Evolutionary conservation across 257 asterid genomes (phyloP), one percentile per base, ranked within the genome.

Genomic region (Capsicum pubescens): DNA sequence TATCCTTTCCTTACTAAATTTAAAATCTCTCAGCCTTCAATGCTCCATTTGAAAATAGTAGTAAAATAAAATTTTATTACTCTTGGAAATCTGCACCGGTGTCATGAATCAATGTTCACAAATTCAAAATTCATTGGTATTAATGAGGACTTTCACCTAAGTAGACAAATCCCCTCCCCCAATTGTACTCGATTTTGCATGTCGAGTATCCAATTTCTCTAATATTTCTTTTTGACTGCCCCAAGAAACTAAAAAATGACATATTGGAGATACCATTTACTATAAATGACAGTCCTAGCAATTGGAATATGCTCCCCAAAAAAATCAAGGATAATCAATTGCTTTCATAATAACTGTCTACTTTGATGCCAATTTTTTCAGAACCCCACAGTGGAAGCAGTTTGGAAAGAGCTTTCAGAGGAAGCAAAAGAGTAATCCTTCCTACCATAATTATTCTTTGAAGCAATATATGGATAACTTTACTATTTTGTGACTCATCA

Each of bases 51-150:
- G 12, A 12, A 5, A 26, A 26, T 26, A 26, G 32, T 26, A 26
- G 32, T 26, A 26, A 4, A 32, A 5, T 6, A 3, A 5, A n/a
- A 60, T 21, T 9, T 9, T 26, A 26, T 39, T 50, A 60, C 26
- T 21, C 63, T 76, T 54, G 50, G 81, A 76, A 76, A 56, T 76
- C 64, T 52, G 21, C 63, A 26, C 16, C 48, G 13, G 42, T 4
- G 63, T 52, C 81, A 50, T 76, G 60, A 52, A 76, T 26, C 32
- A 26, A 26, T 76, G 59, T 76, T 76, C 81, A 54, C 81, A 77
- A 77, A 54, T 77, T 77, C 64, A 77, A 74, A 74, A 76, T 3
- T 14, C 81, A 76, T 52, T 76, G 81, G 63, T 76, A 26, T 76
- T 76, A 76, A 52, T 76, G 81, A 52, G 81, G 63, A 48, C 13